Percentiles rank a stretch among this genome's conserved stretches.
Conservation (phyloP, 192 early-diverging fungal species). For the Backusella mclennaniae region DNA sequence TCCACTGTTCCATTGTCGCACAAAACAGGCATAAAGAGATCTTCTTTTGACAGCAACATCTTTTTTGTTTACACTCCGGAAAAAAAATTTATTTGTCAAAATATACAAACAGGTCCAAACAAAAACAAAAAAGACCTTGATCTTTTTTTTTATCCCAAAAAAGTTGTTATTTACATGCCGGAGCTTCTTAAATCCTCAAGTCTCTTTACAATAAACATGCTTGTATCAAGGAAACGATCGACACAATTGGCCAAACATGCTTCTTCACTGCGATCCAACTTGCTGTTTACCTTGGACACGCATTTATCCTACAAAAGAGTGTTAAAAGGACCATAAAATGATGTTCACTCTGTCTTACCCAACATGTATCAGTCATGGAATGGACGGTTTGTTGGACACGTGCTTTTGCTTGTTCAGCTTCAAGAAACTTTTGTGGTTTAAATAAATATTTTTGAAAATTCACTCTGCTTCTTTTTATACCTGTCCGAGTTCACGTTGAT, state of each 20-base stretch:
- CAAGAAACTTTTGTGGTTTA: conserved; percentile 25
- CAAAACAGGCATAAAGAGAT: not conserved
- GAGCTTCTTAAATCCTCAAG: conserved; percentile 45
- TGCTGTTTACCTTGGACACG: conserved; percentile 45
- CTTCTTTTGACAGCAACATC: not conserved
- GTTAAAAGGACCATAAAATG: not conserved
- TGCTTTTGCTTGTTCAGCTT: conserved; percentile 43
- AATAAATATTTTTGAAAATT: not conserved
- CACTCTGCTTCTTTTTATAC: conserved; percentile 7
- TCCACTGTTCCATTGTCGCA: not conserved
- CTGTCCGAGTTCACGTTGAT: conserved; percentile 40
- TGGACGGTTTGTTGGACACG: conserved; percentile 43
- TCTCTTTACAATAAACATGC: conserved; percentile 57
- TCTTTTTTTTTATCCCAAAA: not conserved
- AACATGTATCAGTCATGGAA: conserved; percentile 50
- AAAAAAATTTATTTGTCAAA: conserved; percentile 5
- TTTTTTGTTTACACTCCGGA: not conserved
- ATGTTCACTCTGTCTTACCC: conserved; percentile 37
- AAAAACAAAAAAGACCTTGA: not conserved
- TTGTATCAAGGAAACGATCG: conserved; percentile 66
- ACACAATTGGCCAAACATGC: conserved; percentile 72
- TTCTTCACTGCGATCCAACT: conserved; percentile 50
- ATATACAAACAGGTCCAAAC: not conserved
- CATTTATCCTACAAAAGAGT: conserved; percentile 34
- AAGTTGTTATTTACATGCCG: conserved; percentile 21